These are phyloP conservation scores for Jaapia argillacea DNA, from an alignment of 768 basidiomycete genomes.

Conservation along the genomic window DNA sequence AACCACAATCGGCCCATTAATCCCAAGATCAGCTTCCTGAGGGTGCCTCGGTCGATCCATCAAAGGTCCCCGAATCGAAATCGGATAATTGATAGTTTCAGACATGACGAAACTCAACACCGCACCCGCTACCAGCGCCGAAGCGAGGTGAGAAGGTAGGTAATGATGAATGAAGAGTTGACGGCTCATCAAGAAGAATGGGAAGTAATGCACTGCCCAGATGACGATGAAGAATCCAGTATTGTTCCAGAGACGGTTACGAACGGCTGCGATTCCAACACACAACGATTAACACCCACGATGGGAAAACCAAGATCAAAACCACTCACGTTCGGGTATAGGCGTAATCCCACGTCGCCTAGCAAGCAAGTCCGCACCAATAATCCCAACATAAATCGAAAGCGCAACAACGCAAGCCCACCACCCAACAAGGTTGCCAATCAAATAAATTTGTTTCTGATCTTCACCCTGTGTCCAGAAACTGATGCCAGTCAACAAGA, in stretches of 20 bases:
- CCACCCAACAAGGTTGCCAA: constrained; percentile 92
- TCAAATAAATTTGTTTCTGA: constrained; percentile 91
- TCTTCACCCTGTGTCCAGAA: constrained; percentile 90
- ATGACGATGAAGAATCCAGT: constrained; percentile 91
- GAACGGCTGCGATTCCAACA: constrained; percentile 48
- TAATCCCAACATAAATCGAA: constrained; percentile 81
- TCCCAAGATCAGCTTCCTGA: constrained; percentile 65
- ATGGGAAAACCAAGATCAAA: background rate
- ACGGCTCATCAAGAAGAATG: constrained; percentile 96
- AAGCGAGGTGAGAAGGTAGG: constrained; percentile 91
- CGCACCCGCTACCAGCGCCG: constrained; percentile 85
- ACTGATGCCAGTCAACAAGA: constrained; percentile 90
- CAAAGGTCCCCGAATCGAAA: constrained; percentile 65
- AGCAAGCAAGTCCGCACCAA: constrained; percentile 84
- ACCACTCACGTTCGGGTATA: constrained; percentile 72
- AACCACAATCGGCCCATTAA: constrained; percentile 62
- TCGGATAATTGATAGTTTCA: constrained; percentile 86
- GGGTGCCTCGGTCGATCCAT: constrained; percentile 29
- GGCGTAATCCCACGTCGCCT: constrained; percentile 78
- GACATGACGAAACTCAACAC: constrained; percentile 86
- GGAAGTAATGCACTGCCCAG: constrained; percentile 93
- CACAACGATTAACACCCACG: constrained; percentile 6
- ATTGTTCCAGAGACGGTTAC: constrained; percentile 92
- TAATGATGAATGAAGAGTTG: constrained; percentile 98
- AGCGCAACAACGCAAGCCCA: constrained; percentile 86